Percentiles rank a stretch among this genome's conserved stretches.
These are phyloP conservation scores for Rubia balearica DNA, from an alignment of 305 asterid species.

Conservation along the genomic window DNA sequence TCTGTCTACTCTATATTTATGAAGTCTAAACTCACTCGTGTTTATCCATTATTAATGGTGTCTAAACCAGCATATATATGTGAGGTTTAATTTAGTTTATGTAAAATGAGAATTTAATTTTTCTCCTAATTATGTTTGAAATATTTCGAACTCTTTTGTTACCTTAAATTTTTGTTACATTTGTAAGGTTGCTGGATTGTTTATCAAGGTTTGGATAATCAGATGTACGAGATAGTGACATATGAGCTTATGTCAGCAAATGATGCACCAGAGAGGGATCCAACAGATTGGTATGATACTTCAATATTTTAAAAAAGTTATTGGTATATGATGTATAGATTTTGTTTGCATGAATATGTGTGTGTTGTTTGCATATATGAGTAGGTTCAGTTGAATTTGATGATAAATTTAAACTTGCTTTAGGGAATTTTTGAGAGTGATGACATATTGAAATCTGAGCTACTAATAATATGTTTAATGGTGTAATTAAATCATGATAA, in stretches of 20 bases:
- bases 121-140: background rate
- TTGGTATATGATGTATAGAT: conserved; percentile 37
- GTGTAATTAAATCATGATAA: background rate
- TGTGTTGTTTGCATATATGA: background rate
- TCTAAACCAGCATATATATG: background rate
- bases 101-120: background rate
- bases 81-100: background rate
- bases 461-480: background rate
- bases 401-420: background rate
- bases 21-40: background rate
- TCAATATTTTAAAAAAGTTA: background rate
- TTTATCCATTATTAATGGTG: background rate
- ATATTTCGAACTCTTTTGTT: background rate
- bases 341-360: background rate
- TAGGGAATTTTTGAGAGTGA: background rate
- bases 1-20: background rate
- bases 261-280: conserved; percentile 96
- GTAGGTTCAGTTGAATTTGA: background rate
- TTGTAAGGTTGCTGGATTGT: conserved; percentile 55
- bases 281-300: conserved; percentile 69
- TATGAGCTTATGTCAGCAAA: conserved; percentile 94
- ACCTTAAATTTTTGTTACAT: background rate
- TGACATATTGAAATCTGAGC: background rate
- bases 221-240: conserved; percentile 52
- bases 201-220: conserved; percentile 49